Base-by-base conservation (phyloP, 1,284 basidiomycete genomes). In the Ceratobasidium sp. region DNA sequence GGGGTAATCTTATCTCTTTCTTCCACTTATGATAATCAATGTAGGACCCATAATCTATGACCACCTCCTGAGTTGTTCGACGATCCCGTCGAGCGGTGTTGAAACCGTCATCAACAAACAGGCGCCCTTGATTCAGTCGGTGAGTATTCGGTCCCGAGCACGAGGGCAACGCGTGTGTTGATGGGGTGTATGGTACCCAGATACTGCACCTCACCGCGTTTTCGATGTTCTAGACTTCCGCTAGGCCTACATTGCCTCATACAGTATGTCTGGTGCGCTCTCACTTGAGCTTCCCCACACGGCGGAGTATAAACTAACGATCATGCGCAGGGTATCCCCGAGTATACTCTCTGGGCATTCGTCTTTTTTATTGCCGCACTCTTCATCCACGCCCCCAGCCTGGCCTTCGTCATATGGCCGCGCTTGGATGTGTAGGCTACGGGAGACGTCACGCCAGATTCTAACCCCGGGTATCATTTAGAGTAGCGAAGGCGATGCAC, bases 21-120 rank as follows among this genome's bases (percentile, higher is more conserved):
- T n/a, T n/a, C n/a, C n/a, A n/a, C n/a, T n/a, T n/a, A 54, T 73
- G 71, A 71, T 57, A 96, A n/a, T n/a, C n/a, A n/a, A n/a, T n/a
- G n/a, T n/a, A n/a, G 90, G 96, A 98, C 83, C 94, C 93, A 1
- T 97, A 94, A 81, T 98, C 99, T 82, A 88, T 99, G 78, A 97
- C 96, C 6, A 98, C 98, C 9, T 87, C 89, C 5, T 99, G 96
- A 94, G 86, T 90, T 44, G 93, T 95, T n/a, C 87, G 89, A 78
- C 90, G 89, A 79, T 90, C 41, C 89, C 91, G 7, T 85, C 90
- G 17, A 85, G 87, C 8, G 84, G 90, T 8, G 83, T 90, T 75
- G 89, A 91, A 73, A 86, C 96, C 69, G 85, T 96, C 66, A 86
- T 89, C 14, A 97, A 99, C 81, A 86, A 87, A 65, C 88, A 96